A percentile compares a stretch with the other conserved stretches of the same genome.
Evolutionary conservation across 139 green algal genomes (phyloP).

Genomic region (Trebouxia sp.): DNA sequence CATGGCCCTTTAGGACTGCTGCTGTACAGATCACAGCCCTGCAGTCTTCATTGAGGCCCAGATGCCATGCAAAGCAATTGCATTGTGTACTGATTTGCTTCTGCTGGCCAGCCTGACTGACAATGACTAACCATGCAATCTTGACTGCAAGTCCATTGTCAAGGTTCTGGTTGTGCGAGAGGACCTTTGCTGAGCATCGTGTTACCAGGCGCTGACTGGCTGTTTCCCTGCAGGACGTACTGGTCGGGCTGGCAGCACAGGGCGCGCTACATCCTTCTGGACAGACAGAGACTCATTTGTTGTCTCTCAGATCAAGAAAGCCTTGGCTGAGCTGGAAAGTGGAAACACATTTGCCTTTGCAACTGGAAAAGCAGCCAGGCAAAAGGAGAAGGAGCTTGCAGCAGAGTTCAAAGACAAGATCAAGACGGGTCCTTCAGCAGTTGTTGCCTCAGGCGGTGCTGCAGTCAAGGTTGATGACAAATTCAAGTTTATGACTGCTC

Average conservation of each 20-base stretch:
- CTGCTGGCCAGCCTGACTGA: no score
- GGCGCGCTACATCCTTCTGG: constrained; percentile 80
- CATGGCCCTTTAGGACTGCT: no score
- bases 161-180: no score
- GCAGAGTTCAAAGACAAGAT: constrained; percentile 58
- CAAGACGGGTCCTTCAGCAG: constrained; percentile 38
- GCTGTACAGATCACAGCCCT: no score
- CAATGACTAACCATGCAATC: no score
- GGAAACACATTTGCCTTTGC: constrained; percentile 85
- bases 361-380: constrained; percentile 75
- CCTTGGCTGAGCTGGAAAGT: constrained; percentile 71
- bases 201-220: neutral
- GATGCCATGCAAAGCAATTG: no score
- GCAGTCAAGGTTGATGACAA: constrained; percentile 74
- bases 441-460: constrained; percentile 43
- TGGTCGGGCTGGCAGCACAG: constrained; percentile 68
- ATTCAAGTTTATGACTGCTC: constrained; percentile 62
- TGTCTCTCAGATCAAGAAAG: constrained; percentile 68
- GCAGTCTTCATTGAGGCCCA: no score
- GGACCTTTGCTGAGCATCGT: neutral
- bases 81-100: no score
- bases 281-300: constrained; percentile 78
- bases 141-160: no score
- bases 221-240: constrained; percentile 63
- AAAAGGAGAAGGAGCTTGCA: constrained; percentile 65